Base-by-base conservation (phyloP, 306 rosid genomes). In the Carpinus viminea region DNA sequence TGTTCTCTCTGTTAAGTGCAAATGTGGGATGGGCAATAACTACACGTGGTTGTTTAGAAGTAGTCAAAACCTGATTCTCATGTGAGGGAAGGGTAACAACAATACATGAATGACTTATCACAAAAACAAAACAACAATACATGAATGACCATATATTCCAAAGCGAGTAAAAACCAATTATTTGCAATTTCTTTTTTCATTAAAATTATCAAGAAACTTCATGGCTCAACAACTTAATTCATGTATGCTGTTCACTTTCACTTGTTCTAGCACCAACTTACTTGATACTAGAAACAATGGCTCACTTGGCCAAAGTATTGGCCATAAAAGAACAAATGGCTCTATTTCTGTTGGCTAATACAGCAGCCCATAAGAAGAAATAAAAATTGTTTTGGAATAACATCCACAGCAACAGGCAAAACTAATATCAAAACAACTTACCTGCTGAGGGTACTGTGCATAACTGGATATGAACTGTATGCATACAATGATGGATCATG, bases 361-460 rank as follows among this genome's bases (percentile, higher is more conserved):
- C 72, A 41, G 24, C 72, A 66, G 48, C 26, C 51, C 72, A 66
- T 16, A 15, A 15, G 28, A 4, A 4, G 5, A 66, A 66, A 38
- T 5, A 66, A 66, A 66, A 34, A 64, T 34, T 64, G 70, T 36
- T 18, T 17, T 6, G 70, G 46, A 64, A 34, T 34, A 64, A 38
- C 21, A 16, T 66, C 28, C 3, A 52, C 34, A 7, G 45, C 28
- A 24, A 62, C 69, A 72, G 3, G 45, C 21, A 51, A 69, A 83
- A 61, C 62, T 68, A 34, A 76, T 38, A 31, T 56, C 20, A 68
- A 73, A 66, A 52, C 73, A 79, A 77, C 88, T 70, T 80, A 81
- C 98, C 85, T 85, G 93, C 72, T 93, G 98, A 76, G 98, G 92
- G 85, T 91, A 91, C 21, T 89, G 95, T 57, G 93, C 80, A 80